phyloP scores from a whole-genome alignment of 108 stramenopile species.

The Discostella pseudostelligera region DNA sequence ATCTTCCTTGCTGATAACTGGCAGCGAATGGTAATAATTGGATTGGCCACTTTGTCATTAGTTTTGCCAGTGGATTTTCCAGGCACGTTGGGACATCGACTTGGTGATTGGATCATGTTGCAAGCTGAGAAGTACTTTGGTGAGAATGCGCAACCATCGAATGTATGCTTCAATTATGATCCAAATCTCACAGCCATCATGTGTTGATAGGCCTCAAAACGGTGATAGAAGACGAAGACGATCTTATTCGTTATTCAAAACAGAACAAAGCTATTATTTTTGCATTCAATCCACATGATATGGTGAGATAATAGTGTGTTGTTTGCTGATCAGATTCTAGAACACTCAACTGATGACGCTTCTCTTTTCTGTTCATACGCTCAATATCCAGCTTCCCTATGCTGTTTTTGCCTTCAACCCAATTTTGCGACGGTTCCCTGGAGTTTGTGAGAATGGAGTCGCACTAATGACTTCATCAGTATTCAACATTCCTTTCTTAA shows the following conservation, averaged over 20 bases:
- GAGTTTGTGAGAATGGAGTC: constrained; percentile 19
- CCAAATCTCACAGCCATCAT: not conserved
- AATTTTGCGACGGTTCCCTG: constrained; percentile 39
- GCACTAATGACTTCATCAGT: constrained; percentile 52
- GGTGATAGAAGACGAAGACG: constrained; percentile 54
- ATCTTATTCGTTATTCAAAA: constrained; percentile 23
- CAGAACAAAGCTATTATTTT: constrained; percentile 47
- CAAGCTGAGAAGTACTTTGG: constrained; percentile 54
- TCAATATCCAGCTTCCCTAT: constrained; percentile 32
- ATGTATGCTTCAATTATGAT: no score
- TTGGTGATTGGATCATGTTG: constrained; percentile 50
- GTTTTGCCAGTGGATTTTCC: constrained; percentile 44
- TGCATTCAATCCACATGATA: constrained; percentile 56
- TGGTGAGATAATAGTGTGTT: constrained; percentile 12
- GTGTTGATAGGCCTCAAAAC: constrained; percentile 43
- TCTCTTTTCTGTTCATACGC: not conserved
- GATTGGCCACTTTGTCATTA: constrained; percentile 18
- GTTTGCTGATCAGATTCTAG: not conserved
- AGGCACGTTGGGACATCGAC: constrained; percentile 19
- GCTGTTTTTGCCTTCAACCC: constrained; percentile 50
- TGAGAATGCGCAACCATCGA: constrained; percentile 6
- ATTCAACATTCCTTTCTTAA: constrained; percentile 52
- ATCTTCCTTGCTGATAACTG: constrained; percentile 25
- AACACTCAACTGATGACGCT: no score
- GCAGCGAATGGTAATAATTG: constrained; percentile 31